These are phyloP conservation scores for Neurospora sp. DNA, from an alignment of 495 filamentous ascomycete genomes.

Conservation along the genomic window DNA sequence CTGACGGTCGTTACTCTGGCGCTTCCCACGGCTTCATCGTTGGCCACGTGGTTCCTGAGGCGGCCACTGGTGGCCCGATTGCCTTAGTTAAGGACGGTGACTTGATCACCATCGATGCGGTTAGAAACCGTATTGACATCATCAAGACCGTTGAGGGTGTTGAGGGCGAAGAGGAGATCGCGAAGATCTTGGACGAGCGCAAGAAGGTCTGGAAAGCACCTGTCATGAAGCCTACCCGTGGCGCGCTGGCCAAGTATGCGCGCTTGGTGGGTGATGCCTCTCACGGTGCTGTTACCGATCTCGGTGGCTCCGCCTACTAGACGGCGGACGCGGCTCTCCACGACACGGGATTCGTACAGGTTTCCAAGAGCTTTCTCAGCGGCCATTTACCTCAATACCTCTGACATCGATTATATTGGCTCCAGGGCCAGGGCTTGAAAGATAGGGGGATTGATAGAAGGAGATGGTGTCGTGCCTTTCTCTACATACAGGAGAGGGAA, in stretches of 20 bases:
- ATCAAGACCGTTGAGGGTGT: slow-evolving; percentile 35
- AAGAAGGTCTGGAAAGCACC: slow-evolving; percentile 66
- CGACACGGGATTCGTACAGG: too few species aligned
- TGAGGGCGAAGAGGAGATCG: slow-evolving; percentile 17
- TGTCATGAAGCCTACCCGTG: slow-evolving; percentile 64
- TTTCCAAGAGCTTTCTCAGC: too few species aligned
- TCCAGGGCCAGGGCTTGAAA: too few species aligned
- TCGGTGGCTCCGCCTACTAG: neutral
- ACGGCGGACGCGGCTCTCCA: too few species aligned
- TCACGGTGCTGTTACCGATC: slow-evolving; percentile 46
- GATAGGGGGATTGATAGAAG: too few species aligned
- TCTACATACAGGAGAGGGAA: too few species aligned
- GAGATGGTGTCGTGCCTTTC: too few species aligned
- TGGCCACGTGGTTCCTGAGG: slow-evolving; percentile 88
- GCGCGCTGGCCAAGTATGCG: slow-evolving; percentile 87
- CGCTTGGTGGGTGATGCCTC: slow-evolving; percentile 45
- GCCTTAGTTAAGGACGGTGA: slow-evolving; percentile 75
- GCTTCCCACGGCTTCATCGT: slow-evolving; percentile 95
- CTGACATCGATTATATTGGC: too few species aligned
- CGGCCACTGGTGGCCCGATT: slow-evolving; percentile 71
- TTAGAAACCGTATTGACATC: slow-evolving; percentile 62
- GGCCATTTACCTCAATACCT: too few species aligned
- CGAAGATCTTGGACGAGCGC: slow-evolving; percentile 61
- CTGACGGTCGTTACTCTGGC: slow-evolving; percentile 85
- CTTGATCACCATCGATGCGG: slow-evolving; percentile 76